Conservation (phyloP, 148 eudicot genomes). For the Heliosperma pusillum region DNA sequence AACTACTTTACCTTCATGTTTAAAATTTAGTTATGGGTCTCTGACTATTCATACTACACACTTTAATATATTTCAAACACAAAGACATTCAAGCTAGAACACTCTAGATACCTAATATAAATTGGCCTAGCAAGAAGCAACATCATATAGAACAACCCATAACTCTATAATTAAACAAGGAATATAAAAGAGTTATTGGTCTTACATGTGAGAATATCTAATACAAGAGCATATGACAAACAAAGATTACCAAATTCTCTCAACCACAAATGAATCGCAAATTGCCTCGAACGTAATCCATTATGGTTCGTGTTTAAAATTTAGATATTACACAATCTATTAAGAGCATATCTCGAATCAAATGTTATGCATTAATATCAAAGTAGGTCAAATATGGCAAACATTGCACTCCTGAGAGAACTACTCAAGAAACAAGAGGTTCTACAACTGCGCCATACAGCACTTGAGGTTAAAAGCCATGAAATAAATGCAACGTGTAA, state of each 20-base stretch:
- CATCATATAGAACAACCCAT: not conserved
- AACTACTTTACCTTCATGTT: constrained; percentile 1
- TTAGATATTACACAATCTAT: not conserved
- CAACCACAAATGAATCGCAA: not conserved
- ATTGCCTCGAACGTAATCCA: not conserved
- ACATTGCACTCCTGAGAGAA: not conserved
- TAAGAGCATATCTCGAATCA: not conserved
- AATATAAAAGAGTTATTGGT: not conserved
- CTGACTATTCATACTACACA: not conserved
- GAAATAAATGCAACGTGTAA: constrained; percentile 7
- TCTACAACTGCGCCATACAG: not conserved
- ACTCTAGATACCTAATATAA: not conserved
- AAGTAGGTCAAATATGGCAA: not conserved
- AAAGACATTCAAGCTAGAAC: not conserved
- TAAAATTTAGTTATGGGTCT: too few species aligned
- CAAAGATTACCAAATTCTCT: not conserved
- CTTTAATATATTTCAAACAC: not conserved
- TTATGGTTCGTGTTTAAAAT: not conserved
- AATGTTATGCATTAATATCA: not conserved
- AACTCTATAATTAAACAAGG: not conserved
- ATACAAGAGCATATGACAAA: not conserved
- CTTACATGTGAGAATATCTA: not conserved
- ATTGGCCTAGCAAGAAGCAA: not conserved
- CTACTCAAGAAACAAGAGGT: not conserved
- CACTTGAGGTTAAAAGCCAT: not conserved